A percentile compares a stretch with the other conserved stretches of the same genome.
Conservation (phyloP, 2,329 filamentous ascomycete genomes). For the Trichoderma sp. region DNA sequence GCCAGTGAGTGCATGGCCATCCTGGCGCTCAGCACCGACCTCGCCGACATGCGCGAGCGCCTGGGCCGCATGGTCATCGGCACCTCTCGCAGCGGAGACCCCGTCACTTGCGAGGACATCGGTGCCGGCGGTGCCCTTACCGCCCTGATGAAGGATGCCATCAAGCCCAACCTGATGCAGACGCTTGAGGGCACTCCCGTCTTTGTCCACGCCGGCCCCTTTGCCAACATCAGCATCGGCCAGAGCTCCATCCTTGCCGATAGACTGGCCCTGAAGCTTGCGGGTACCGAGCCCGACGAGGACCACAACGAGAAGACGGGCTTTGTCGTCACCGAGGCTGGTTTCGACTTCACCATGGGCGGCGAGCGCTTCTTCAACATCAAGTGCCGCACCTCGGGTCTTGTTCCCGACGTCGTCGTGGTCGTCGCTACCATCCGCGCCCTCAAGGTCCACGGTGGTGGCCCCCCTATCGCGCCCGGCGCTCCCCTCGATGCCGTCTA, state of each 20-base stretch:
- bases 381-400: slow-evolving; percentile 93
- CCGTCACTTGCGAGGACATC: slow-evolving; percentile 94
- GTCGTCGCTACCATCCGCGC: slow-evolving; percentile 95
- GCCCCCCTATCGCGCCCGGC: slow-evolving; percentile 88
- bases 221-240: slow-evolving; percentile 97
- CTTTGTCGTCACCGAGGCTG: slow-evolving; percentile 94
- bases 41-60: slow-evolving; percentile 87
- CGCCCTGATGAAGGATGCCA: slow-evolving; percentile 94
- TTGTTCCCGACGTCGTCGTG: slow-evolving; percentile 90
- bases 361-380: slow-evolving; percentile 99
- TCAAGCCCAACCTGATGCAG: slow-evolving; percentile 99
- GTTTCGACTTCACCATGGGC: slow-evolving; percentile 99
- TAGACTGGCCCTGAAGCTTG: slow-evolving; percentile 92
- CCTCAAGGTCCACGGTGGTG: slow-evolving; percentile 94
- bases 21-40: slow-evolving; percentile 84
- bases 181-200: slow-evolving; percentile 95
- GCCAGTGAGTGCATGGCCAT: slow-evolving; percentile 99
- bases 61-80: slow-evolving; percentile 95
- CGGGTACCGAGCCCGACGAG: slow-evolving; percentile 91
- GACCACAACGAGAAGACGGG: slow-evolving; percentile 79
- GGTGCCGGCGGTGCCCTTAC: slow-evolving; percentile 90
- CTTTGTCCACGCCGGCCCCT: slow-evolving; percentile 95
- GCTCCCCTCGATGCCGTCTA: slow-evolving; percentile 85
- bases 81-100: slow-evolving; percentile 80
- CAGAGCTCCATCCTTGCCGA: slow-evolving; percentile 95